Percentiles rank a stretch among this genome's conserved stretches.
These are phyloP conservation scores for Plectosphaerella sp. DNA, from an alignment of 2,329 filamentous ascomycete species.

Conservation along the genomic window DNA sequence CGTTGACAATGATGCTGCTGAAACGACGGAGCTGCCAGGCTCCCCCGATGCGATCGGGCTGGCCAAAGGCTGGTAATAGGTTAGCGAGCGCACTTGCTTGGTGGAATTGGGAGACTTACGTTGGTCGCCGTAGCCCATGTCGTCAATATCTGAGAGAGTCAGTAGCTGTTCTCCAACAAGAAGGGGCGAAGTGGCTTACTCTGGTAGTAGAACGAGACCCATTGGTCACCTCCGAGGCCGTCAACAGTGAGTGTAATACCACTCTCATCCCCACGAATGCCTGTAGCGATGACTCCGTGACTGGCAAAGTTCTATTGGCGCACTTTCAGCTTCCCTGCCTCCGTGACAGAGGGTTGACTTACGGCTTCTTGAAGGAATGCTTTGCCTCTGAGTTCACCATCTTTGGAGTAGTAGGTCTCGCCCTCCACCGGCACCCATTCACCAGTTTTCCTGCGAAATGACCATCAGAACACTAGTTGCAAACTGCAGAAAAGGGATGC, in stretches of 20 bases:
- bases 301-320: constrained; percentile 33
- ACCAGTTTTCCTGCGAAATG: constrained; percentile 30
- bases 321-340: constrained; percentile 17
- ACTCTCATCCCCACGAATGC: constrained; percentile 46
- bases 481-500: constrained; percentile 10
- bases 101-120: constrained; percentile 10
- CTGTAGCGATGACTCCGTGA: constrained; percentile 38
- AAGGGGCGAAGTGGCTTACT: constrained; percentile 17
- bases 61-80: constrained; percentile 33
- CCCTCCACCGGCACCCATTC: constrained; percentile 39
- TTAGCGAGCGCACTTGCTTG: not conserved
- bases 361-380: constrained; percentile 45
- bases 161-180: not conserved
- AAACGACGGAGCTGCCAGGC: constrained; percentile 56
- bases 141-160: constrained; percentile 40
- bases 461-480: not conserved
- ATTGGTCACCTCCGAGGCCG: constrained; percentile 42
- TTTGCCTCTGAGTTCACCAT: constrained; percentile 35
- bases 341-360: not conserved
- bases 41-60: constrained; percentile 55
- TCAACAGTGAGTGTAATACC: constrained; percentile 43
- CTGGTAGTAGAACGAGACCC: constrained; percentile 51
- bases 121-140: constrained; percentile 55
- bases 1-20: constrained; percentile 56
- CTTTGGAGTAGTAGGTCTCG: constrained; percentile 36